Evolutionary conservation across 768 basidiomycete genomes (phyloP).

Genomic region (Nidularia pulvinata): DNA sequence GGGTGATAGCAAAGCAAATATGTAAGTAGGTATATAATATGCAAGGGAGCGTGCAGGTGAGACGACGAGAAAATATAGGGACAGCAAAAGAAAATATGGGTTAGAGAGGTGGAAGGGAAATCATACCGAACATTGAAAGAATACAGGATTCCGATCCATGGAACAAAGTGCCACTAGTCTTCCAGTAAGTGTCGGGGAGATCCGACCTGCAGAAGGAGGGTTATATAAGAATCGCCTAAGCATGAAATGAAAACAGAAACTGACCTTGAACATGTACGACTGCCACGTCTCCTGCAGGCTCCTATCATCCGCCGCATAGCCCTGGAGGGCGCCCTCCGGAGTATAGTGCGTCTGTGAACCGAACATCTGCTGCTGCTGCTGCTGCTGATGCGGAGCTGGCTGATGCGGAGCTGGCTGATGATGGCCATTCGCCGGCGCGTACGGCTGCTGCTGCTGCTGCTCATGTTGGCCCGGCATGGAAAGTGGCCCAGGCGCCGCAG

Average conservation of each 20-base stretch:
- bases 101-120: too few relatives aligned
- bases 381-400: neutral
- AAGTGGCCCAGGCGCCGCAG: neutral
- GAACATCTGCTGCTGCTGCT: slow-evolving; percentile 13
- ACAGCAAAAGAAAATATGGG: too few relatives aligned
- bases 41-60: too few relatives aligned
- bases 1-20: too few relatives aligned
- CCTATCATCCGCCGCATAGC: slow-evolving; percentile 52
- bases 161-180: slow-evolving; percentile 15
- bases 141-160: too few relatives aligned
- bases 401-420: neutral
- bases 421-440: slow-evolving; percentile 18
- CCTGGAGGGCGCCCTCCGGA: slow-evolving; percentile 40
- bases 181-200: slow-evolving; percentile 40
- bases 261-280: slow-evolving; percentile 61
- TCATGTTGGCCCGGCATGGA: slow-evolving; percentile 3
- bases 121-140: too few relatives aligned
- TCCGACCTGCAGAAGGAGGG: slow-evolving; percentile 28
- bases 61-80: too few relatives aligned
- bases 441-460: slow-evolving; percentile 11
- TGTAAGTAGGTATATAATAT: too few relatives aligned
- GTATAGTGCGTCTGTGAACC: slow-evolving; percentile 37
- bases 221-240: neutral
- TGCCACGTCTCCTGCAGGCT: slow-evolving; percentile 71
- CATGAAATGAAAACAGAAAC: slow-evolving; percentile 4